phyloP scores from a whole-genome alignment of 1,139 yeast genomes.

The Kodamaea fungicola region DNA sequence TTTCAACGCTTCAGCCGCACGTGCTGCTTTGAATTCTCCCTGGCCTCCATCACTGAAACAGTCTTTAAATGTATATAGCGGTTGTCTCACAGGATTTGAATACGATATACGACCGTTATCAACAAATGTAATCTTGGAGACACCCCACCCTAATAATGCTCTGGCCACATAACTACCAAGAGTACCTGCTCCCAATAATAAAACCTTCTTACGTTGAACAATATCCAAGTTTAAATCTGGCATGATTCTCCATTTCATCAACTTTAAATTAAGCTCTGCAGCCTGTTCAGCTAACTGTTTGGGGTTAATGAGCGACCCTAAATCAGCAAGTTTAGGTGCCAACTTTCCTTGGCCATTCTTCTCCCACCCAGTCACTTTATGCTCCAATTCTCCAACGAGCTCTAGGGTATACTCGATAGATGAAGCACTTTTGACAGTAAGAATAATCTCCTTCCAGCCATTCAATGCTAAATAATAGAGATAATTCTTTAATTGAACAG shows the following conservation, averaged over 20 bases:
- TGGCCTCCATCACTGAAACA: constrained; percentile 55
- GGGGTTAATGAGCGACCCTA: constrained; percentile 80
- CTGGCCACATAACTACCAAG: constrained; percentile 89
- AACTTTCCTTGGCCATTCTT: constrained; percentile 68
- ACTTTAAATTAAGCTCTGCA: constrained; percentile 79
- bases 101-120: constrained; percentile 87
- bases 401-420: constrained; percentile 19
- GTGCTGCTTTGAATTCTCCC: constrained; percentile 68
- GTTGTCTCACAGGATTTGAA: constrained; percentile 94
- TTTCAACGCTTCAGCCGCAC: constrained; percentile 72
- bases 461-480: constrained; percentile 49
- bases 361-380: constrained; percentile 82
- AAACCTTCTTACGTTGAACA: constrained; percentile 56
- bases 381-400: constrained; percentile 11
- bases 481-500: constrained; percentile 65
- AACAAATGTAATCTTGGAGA: constrained; percentile 75
- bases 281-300: constrained; percentile 82
- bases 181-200: constrained; percentile 94
- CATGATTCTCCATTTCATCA: constrained; percentile 96
- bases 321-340: constrained; percentile 78
- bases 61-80: constrained; percentile 74
- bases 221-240: constrained; percentile 72
- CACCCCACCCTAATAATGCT: constrained; percentile 92
- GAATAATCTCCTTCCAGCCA: constrained; percentile 34
- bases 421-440: constrained; percentile 32